Evolutionary conservation across 768 basidiomycete genomes (phyloP).

Genomic region (Auriscalpium vulgare): DNA sequence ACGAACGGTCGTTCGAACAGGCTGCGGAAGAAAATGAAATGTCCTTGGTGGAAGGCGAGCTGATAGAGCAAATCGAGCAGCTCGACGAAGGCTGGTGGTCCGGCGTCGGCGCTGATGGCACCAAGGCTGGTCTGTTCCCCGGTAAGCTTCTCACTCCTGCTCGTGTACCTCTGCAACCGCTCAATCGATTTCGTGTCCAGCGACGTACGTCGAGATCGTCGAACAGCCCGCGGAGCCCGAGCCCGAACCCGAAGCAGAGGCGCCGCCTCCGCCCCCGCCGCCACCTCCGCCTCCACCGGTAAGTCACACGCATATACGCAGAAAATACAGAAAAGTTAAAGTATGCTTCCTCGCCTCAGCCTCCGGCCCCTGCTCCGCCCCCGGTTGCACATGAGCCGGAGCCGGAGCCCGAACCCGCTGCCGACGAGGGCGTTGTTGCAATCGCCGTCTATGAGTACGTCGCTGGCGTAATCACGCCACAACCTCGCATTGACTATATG

Average conservation of each 20-base stretch:
- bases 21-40: slow-evolving; percentile 87
- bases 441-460: slow-evolving; percentile 62
- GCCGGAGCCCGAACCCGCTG: slow-evolving; percentile 36
- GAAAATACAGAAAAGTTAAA: neutral
- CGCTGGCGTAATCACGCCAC: neutral
- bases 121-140: slow-evolving; percentile 77
- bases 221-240: slow-evolving; percentile 39
- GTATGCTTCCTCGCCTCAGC: slow-evolving; percentile 9
- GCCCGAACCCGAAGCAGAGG: slow-evolving; percentile 31
- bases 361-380: slow-evolving; percentile 32
- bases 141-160: slow-evolving; percentile 29
- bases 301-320: slow-evolving; percentile 1
- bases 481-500: slow-evolving; percentile 1
- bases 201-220: slow-evolving; percentile 63
- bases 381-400: slow-evolving; percentile 38
- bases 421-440: slow-evolving; percentile 52
- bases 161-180: neutral
- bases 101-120: slow-evolving; percentile 59
- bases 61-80: slow-evolving; percentile 76
- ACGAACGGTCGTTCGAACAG: slow-evolving; percentile 21
- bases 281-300: slow-evolving; percentile 12
- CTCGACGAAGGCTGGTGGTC: slow-evolving; percentile 91
- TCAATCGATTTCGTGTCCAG: slow-evolving; percentile 81
- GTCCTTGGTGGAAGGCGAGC: slow-evolving; percentile 68
- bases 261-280: slow-evolving; percentile 33